Base-by-base conservation (phyloP, 139 green algal species). In the Coelastrella sp. region DNA sequence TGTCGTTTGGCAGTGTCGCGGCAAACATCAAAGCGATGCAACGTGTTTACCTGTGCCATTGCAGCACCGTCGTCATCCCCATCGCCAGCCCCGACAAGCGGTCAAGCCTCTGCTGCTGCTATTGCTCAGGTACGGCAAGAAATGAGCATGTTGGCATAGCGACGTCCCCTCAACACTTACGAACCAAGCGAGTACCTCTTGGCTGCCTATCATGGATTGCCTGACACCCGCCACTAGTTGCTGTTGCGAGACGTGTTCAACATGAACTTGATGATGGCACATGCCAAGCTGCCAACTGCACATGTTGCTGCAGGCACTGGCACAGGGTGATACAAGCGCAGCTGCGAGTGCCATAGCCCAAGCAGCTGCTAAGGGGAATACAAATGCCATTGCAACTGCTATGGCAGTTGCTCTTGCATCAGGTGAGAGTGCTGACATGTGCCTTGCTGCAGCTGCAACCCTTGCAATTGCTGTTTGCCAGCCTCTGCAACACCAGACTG, bases 341-440 rank as follows among this genome's bases (percentile, higher is more conserved):
- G 83, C 59, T 58, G 83, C 83, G 4, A 16, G 11, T 56, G 66
- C 83, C 5, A 58, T 73, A 47, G 83, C n/a, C 17, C 8, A n/a
- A 32, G 77, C 83, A 13, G n/a, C 23, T 22, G 66, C 83, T 5
- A 19, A 68, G 22, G 83, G 83, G 17, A 65, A 79, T 47, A 56
- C 58, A 7, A 13, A 7, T 54, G 65, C 83, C 7, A 56, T 89
- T 13, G 65, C 83, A 6, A 68, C 77, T 8, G 83, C 83, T 20
- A 58, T 89, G 23, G 66, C 32, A 5, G 7, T 89, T 64, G 68
- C 83, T 13, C 47, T 89, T 47, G 83, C 83, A n/a, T 22, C 66
- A 89, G 83, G 83, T 89, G 65, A 66, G 23, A 54, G 22, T 64
- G 58, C 23, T 61, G n/a, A 59, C 59, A 5, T 59, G 19, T 87